A percentile compares a stretch with the other conserved stretches of the same genome.
phyloP scores from a whole-genome alignment of 352 stramenopile species.

The Phytophthora aleatoria region DNA sequence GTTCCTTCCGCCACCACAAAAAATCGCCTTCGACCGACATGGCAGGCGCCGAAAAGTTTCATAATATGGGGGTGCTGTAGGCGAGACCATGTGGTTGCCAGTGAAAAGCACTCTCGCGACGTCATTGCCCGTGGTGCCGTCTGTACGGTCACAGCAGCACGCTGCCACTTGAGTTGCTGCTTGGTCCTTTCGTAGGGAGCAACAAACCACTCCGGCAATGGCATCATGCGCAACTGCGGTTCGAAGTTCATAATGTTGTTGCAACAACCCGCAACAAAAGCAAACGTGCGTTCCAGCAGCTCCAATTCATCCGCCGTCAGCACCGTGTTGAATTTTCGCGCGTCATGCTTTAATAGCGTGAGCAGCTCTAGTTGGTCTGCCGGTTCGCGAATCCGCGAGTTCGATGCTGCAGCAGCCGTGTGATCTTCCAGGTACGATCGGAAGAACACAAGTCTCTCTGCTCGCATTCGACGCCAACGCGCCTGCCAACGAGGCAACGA shows the following conservation, averaged over 20 bases:
- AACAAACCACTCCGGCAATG: conserved; percentile 41
- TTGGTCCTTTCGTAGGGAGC: conserved; percentile 32
- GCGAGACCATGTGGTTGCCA: conserved; percentile 33
- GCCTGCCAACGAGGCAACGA: conserved; percentile 36
- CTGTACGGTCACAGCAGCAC: conserved; percentile 27
- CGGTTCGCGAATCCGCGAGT: conserved; percentile 14
- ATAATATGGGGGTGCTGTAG: conserved; percentile 36
- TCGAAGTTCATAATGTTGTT: conserved; percentile 15
- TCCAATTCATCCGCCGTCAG: conserved; percentile 32
- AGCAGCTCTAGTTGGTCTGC: conserved; percentile 36
- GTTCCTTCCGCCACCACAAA: conserved; percentile 38
- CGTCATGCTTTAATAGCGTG: conserved; percentile 31
- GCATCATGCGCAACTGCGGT: conserved; percentile 23
- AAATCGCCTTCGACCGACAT: conserved; percentile 33
- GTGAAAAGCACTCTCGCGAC: conserved; percentile 17
- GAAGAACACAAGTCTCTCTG: conserved; percentile 38
- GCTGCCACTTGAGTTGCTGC: conserved; percentile 37
- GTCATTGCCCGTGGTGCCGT: conserved; percentile 20
- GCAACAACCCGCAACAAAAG: conserved; percentile 26
- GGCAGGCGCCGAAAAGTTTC: conserved; percentile 37
- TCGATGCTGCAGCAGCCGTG: conserved; percentile 12
- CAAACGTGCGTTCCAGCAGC: conserved; percentile 27
- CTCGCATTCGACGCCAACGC: conserved; percentile 39
- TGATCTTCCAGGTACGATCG: conserved; percentile 29
- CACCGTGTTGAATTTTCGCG: conserved; percentile 30